Conservation (phyloP, 768 basidiomycete species). For the Panellus pusillus region DNA sequence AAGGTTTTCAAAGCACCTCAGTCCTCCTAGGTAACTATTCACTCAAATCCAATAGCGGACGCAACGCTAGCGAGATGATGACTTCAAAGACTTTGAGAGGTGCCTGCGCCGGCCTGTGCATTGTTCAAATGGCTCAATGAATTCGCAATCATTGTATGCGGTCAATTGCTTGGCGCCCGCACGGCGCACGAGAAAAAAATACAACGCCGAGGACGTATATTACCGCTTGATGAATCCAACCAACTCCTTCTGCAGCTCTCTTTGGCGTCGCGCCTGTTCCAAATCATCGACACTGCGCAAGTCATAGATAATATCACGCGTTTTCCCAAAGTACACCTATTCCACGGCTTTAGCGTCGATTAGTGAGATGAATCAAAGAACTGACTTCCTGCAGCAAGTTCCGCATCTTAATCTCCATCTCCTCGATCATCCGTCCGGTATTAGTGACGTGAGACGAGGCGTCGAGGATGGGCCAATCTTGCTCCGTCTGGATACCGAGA, state of each 20-base stretch:
- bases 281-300: constrained; percentile 85
- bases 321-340: constrained; percentile 94
- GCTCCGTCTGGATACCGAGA: constrained; percentile 61
- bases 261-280: constrained; percentile 76
- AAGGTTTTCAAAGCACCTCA: constrained; percentile 6
- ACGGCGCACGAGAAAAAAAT: background rate
- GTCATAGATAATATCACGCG: constrained; percentile 91
- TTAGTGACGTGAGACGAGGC: constrained; percentile 86
- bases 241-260: constrained; percentile 88
- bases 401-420: constrained; percentile 99
- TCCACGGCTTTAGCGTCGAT: constrained; percentile 4
- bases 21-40: constrained; percentile 69
- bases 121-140: too few relatives aligned
- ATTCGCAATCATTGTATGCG: too few relatives aligned
- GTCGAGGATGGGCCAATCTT: constrained; percentile 82
- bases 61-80: constrained; percentile 45
- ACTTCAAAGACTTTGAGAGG: background rate
- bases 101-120: too few relatives aligned
- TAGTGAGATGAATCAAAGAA: background rate
- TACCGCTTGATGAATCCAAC: constrained; percentile 81
- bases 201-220: background rate
- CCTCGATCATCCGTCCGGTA: constrained; percentile 94
- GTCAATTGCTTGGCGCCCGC: background rate
- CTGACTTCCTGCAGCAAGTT: constrained; percentile 86
- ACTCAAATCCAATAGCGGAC: constrained; percentile 95